Evolutionary conservation across 768 basidiomycete species (phyloP).

Genomic region (Lactifluus piperatus): DNA sequence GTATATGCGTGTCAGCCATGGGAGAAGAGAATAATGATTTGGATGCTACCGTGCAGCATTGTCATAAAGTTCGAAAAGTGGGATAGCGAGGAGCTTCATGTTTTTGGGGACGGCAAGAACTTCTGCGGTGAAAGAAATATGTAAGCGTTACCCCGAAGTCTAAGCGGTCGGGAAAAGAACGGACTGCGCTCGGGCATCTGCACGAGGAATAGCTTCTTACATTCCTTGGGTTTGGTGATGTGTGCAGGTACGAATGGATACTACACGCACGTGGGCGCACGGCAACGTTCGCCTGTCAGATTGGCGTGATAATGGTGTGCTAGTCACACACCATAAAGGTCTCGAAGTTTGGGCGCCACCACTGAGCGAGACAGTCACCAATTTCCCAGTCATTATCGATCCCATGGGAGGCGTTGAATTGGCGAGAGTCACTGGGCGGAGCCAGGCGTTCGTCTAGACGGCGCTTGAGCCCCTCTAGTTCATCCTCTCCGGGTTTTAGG

Average conservation of each 20-base stretch:
- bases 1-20: background rate
- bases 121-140: conserved; percentile 38
- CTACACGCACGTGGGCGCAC: conserved; percentile 31
- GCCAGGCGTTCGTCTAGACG: conserved; percentile 86
- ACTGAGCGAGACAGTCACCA: conserved; percentile 92
- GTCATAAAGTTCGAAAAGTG: conserved; percentile 95
- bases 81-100: conserved; percentile 97
- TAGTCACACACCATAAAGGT: conserved; percentile 81
- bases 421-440: conserved; percentile 59
- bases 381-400: conserved; percentile 93
- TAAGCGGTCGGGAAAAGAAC: conserved; percentile 26
- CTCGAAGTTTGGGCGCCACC: conserved; percentile 99
- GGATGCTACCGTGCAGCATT: conserved; percentile 73
- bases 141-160: background rate
- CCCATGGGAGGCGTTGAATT: conserved; percentile 68
- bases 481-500: conserved; percentile 92
- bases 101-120: conserved; percentile 96
- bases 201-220: conserved; percentile 92
- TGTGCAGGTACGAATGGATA: conserved; percentile 94
- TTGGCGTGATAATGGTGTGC: background rate
- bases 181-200: conserved; percentile 91
- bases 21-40: background rate
- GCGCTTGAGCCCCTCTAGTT: conserved; percentile 82
- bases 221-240: conserved; percentile 96
- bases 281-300: background rate